Percentiles rank a stretch among this genome's conserved stretches.
Evolutionary conservation across 2,329 filamentous ascomycete species (phyloP).

Genomic region (Sporothrix euskadiensis): DNA sequence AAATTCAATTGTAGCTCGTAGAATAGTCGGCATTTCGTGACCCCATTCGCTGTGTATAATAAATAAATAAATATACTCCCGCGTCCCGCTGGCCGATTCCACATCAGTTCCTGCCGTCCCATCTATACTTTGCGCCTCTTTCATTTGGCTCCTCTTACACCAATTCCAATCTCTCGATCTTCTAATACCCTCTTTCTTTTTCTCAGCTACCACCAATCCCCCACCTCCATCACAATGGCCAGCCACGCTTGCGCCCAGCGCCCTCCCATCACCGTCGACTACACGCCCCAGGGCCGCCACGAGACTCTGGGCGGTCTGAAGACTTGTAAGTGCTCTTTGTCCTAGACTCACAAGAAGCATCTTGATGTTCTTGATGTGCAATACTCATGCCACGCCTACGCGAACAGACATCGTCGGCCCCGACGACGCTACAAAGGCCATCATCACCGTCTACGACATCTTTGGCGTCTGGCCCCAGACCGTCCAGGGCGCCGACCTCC

Average conservation of each 20-base stretch:
- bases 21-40: not conserved
- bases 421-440: constrained; percentile 40
- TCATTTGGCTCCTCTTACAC: not conserved
- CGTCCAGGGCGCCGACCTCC: constrained; percentile 50
- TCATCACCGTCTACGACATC: constrained; percentile 52
- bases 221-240: constrained; percentile 30
- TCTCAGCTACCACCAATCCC: no score
- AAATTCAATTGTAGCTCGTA: not conserved
- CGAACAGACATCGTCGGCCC: constrained; percentile 43
- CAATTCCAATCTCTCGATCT: not conserved
- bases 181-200: not conserved
- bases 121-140: not conserved
- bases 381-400: not conserved
- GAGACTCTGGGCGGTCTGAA: constrained; percentile 45
- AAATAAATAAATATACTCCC: not conserved
- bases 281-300: constrained; percentile 45
- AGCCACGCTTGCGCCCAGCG: constrained; percentile 39
- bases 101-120: not conserved
- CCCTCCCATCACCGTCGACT: constrained; percentile 44
- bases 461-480: constrained; percentile 50
- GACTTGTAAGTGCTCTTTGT: constrained; percentile 41
- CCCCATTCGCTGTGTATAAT: not conserved
- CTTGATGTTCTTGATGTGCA: not conserved
- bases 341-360: no score
- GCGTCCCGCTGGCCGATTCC: not conserved